A percentile compares a stretch with the other conserved stretches of the same genome.
These are phyloP conservation scores for Ascoidea asiatica DNA, from an alignment of 805 yeast genomes.

Conservation along the genomic window DNA sequence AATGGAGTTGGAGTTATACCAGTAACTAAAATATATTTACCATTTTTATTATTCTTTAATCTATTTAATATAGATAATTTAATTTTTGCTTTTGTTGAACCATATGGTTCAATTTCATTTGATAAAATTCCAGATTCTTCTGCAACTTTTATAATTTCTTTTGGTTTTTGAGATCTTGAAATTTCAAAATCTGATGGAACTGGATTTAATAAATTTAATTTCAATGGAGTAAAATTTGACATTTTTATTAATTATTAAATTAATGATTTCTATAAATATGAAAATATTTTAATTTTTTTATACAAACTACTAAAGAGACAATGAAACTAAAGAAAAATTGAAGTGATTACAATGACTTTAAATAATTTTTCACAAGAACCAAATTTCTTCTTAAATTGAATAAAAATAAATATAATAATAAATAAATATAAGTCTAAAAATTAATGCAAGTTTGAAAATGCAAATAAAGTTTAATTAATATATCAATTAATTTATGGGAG, in stretches of 20 bases:
- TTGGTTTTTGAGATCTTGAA: conserved; percentile 64
- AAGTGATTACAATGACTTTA: no score
- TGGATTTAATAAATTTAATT: conserved; percentile 41
- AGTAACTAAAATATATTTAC: conserved; percentile 63
- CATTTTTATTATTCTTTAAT: conserved; percentile 43
- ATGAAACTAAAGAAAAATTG: neutral
- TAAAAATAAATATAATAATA: no score
- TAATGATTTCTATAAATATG: no score
- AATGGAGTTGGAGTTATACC: conserved; percentile 81
- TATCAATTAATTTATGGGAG: no score
- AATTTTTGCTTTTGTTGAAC: conserved; percentile 67
- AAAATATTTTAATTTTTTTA: no score
- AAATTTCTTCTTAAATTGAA: neutral
- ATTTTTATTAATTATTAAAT: no score
- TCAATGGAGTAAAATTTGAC: conserved; percentile 31
- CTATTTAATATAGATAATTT: conserved; percentile 50
- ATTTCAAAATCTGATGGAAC: conserved; percentile 76
- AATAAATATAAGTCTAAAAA: neutral
- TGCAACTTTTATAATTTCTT: conserved; percentile 55
- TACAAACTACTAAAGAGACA: neutral
- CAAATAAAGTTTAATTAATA: no score
- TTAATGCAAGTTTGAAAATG: no score
- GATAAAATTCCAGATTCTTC: conserved; percentile 54
- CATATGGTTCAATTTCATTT: conserved; percentile 61
- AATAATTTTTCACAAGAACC: no score